Evolutionary conservation across 768 basidiomycete genomes (phyloP).

Genomic region (Rhodotorula babjevae): DNA sequence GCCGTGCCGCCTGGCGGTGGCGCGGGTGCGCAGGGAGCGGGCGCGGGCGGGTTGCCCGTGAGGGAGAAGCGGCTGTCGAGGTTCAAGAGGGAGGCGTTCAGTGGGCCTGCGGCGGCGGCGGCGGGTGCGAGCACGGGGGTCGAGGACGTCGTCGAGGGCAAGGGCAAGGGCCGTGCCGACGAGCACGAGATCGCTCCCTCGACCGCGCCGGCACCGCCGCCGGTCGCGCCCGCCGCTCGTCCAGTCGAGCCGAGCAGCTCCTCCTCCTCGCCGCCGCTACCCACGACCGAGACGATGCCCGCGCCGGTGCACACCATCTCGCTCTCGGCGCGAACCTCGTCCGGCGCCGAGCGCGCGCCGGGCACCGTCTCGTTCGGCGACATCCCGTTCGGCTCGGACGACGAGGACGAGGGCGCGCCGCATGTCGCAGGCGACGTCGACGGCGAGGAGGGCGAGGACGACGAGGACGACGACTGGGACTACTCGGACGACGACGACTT

Average conservation of each 20-base stretch:
- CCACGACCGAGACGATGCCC: not conserved
- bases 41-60: not conserved
- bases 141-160: conserved; percentile 1
- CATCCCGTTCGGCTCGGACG: conserved; percentile 17
- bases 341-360: not conserved
- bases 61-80: conserved; percentile 4
- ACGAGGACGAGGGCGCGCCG: not conserved
- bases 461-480: not conserved
- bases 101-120: too few relatives aligned
- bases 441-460: not conserved
- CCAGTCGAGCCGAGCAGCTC: too few relatives aligned
- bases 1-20: conserved; percentile 2
- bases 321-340: conserved; percentile 17
- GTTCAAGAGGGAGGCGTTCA: conserved; percentile 5
- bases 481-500: conserved; percentile 24
- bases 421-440: not conserved
- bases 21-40: not conserved
- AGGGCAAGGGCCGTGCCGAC: not conserved
- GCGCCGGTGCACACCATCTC: conserved; percentile 35
- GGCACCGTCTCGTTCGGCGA: conserved; percentile 27
- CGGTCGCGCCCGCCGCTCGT: not conserved
- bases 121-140: not conserved
- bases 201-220: not conserved
- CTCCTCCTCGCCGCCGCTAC: not conserved
- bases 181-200: not conserved